A percentile compares a stretch with the other conserved stretches of the same genome.
phyloP scores from a whole-genome alignment of 2,329 filamentous ascomycete genomes.

The Aspergillus sp. region DNA sequence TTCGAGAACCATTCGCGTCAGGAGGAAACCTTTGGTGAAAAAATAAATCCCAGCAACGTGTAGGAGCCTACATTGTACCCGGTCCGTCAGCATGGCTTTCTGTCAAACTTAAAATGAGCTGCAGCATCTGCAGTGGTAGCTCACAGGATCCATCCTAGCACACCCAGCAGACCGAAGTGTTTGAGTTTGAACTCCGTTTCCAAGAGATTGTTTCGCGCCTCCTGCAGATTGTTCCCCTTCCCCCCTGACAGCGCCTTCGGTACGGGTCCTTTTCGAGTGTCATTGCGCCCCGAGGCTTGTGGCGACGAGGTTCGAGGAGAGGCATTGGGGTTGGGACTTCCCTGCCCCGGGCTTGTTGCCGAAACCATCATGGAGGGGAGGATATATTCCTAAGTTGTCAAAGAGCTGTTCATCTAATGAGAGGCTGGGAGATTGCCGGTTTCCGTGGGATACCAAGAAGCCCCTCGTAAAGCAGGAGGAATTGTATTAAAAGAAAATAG shows the following conservation, averaged over 20 bases:
- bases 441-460: not conserved
- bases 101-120: not conserved
- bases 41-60: slow-evolving; percentile 82
- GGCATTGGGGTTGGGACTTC: slow-evolving; percentile 8
- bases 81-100: not conserved
- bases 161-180: slow-evolving; percentile 38
- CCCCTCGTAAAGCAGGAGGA: not conserved
- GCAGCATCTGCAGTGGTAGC: slow-evolving; percentile 10
- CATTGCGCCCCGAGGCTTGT: slow-evolving; percentile 9
- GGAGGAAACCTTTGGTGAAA: slow-evolving; percentile 91
- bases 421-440: not conserved
- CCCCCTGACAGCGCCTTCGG: slow-evolving; percentile 14
- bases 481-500: not conserved
- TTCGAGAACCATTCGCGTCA: slow-evolving; percentile 79
- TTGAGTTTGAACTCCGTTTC: slow-evolving; percentile 40
- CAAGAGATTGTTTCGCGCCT: slow-evolving; percentile 27
- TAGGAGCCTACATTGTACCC: slow-evolving; percentile 53
- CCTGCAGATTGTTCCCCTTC: slow-evolving; percentile 28
- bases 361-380: slow-evolving; percentile 11
- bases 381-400: not conserved
- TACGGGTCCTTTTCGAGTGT: slow-evolving; percentile 10
- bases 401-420: slow-evolving; percentile 9
- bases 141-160: slow-evolving; percentile 44
- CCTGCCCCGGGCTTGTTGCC: slow-evolving; percentile 6
- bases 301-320: slow-evolving; percentile 6